Percentiles rank a stretch among this genome's conserved stretches.
Conservation (phyloP, 257 asterid genomes). For the Ilex asprella region DNA sequence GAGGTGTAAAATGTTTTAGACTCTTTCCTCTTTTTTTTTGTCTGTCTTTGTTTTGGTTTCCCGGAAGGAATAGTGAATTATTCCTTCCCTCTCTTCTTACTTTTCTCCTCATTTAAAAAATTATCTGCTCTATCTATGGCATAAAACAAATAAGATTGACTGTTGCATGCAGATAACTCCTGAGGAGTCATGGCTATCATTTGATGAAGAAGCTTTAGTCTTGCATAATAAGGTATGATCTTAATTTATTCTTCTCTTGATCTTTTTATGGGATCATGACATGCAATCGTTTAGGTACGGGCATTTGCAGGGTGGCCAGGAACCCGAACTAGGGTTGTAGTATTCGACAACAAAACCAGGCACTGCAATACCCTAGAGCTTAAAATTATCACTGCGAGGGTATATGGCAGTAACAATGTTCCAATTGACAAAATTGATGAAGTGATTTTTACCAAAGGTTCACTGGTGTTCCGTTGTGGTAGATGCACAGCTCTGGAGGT, state of each 20-base stretch:
- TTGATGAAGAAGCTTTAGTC: conserved; percentile 57
- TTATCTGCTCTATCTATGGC: too few relatives aligned
- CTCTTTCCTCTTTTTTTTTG: too few relatives aligned
- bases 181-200: conserved; percentile 82
- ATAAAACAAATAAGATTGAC: neutral
- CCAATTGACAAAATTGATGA: conserved; percentile 40
- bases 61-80: too few relatives aligned
- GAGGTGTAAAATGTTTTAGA: too few relatives aligned
- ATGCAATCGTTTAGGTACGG: conserved; percentile 71
- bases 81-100: too few relatives aligned
- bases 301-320: conserved; percentile 99
- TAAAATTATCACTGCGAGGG: conserved; percentile 74
- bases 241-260: conserved; percentile 10
- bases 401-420: conserved; percentile 21
- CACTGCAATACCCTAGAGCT: conserved; percentile 43
- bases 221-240: conserved; percentile 83
- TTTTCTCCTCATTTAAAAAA: too few relatives aligned
- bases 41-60: too few relatives aligned
- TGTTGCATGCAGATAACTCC: conserved; percentile 52
- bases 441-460: conserved; percentile 49
- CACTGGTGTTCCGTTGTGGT: conserved; percentile 73
- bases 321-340: conserved; percentile 67
- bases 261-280: conserved; percentile 23
- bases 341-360: conserved; percentile 37
- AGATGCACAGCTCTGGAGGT: conserved; percentile 72